These are phyloP conservation scores for Lepiota brunneoincarnata DNA, from an alignment of 768 basidiomycete genomes.

Conservation along the genomic window DNA sequence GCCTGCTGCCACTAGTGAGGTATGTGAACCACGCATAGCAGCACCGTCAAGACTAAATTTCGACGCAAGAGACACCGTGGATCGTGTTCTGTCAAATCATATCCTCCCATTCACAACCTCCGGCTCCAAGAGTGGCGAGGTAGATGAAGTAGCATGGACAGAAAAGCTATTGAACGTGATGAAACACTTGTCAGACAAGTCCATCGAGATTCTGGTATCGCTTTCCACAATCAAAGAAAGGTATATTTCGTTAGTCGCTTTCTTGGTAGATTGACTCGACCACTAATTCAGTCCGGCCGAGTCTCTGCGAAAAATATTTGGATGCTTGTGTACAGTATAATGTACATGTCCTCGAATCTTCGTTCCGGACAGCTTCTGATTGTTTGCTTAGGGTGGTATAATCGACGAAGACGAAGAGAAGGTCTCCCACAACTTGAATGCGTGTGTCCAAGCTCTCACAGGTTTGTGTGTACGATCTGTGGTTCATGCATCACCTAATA, in stretches of 20 bases:
- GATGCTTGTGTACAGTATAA: slow-evolving; percentile 79
- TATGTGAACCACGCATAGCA: slow-evolving; percentile 22
- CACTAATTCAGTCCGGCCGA: slow-evolving; percentile 54
- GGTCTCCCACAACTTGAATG: slow-evolving; percentile 52
- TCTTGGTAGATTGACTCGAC: slow-evolving; percentile 4
- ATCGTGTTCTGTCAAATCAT: slow-evolving; percentile 67
- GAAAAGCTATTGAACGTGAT: slow-evolving; percentile 77
- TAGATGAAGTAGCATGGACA: slow-evolving; percentile 84
- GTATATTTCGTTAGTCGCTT: slow-evolving; percentile 39
- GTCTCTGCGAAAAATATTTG: slow-evolving; percentile 66
- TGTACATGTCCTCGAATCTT: slow-evolving; percentile 43
- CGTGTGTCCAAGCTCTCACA: slow-evolving; percentile 55
- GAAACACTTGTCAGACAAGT: slow-evolving; percentile 60
- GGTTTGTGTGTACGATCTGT: slow-evolving; percentile 37
- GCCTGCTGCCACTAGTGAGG: slow-evolving; percentile 57
- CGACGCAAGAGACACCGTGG: slow-evolving; percentile 49
- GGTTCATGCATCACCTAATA: slow-evolving; percentile 4
- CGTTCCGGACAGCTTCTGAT: not conserved
- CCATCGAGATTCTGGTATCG: slow-evolving; percentile 52
- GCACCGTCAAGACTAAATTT: not conserved
- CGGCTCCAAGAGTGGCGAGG: slow-evolving; percentile 45
- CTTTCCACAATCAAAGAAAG: slow-evolving; percentile 61
- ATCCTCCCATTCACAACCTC: slow-evolving; percentile 63
- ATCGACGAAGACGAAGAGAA: slow-evolving; percentile 81
- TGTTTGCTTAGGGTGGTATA: slow-evolving; percentile 68